phyloP scores from a whole-genome alignment of 495 filamentous ascomycete species.

The Xylaria palmicola region DNA sequence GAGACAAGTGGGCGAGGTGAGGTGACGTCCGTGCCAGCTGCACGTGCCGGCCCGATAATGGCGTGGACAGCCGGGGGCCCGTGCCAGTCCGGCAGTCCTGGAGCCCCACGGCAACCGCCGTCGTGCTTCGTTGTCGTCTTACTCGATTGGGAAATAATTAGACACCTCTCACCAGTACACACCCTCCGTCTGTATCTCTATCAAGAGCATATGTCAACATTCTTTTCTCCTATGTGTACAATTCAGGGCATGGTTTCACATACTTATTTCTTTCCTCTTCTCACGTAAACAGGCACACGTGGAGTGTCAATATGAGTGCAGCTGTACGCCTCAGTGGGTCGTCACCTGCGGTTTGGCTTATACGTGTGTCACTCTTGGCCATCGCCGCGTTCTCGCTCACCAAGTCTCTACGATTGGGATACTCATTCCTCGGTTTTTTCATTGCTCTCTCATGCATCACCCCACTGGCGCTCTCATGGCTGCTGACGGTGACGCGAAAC shows the following conservation, averaged over 20 bases:
- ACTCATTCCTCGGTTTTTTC: not conserved
- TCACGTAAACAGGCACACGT: not conserved
- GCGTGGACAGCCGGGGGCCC: not conserved
- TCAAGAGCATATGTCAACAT: no score
- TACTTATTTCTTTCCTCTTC: not conserved
- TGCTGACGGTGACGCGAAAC: constrained; percentile 40
- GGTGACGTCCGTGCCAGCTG: constrained; percentile 11
- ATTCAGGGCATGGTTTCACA: not conserved
- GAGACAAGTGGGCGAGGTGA: not conserved
- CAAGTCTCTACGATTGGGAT: not conserved
- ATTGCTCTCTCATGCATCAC: constrained; percentile 1
- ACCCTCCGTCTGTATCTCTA: no score
- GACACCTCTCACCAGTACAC: no score
- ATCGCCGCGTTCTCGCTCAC: not conserved
- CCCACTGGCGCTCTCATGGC: constrained; percentile 29
- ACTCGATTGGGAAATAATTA: constrained; percentile 9
- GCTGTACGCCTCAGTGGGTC: not conserved
- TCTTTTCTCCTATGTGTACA: not conserved
- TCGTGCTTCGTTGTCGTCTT: constrained; percentile 9
- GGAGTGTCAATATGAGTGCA: constrained; percentile 7
- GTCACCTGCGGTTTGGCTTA: not conserved
- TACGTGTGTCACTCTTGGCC: not conserved
- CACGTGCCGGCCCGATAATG: not conserved
- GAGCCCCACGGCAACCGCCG: not conserved
- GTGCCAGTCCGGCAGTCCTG: not conserved